Conservation (phyloP, 768 basidiomycete genomes). For the Cubamyces lactineus region DNA sequence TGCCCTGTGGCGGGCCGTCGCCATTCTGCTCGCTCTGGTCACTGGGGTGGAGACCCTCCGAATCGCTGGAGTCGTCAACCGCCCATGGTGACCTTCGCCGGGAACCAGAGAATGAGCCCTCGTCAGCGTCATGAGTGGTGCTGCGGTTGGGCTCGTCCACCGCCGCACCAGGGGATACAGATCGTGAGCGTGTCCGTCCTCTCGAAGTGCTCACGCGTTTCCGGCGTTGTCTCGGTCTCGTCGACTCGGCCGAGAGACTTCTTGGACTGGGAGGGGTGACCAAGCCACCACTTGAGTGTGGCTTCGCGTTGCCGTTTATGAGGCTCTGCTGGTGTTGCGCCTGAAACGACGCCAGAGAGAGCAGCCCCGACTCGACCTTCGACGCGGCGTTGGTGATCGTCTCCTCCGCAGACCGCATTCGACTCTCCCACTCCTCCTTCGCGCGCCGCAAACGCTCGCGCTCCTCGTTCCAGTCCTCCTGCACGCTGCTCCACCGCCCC, state of each 20-base stretch:
- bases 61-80: slow-evolving; percentile 33
- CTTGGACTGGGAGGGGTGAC: slow-evolving; percentile 80
- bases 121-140: slow-evolving; percentile 10
- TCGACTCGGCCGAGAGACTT: slow-evolving; percentile 67
- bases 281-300: slow-evolving; percentile 48
- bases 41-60: slow-evolving; percentile 26
- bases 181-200: slow-evolving; percentile 42
- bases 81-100: slow-evolving; percentile 33
- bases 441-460: slow-evolving; percentile 73
- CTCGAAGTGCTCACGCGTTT: slow-evolving; percentile 40
- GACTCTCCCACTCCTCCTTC: slow-evolving; percentile 80
- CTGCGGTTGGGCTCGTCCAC: slow-evolving; percentile 14
- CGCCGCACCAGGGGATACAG: slow-evolving; percentile 30
- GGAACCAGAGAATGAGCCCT: slow-evolving; percentile 13
- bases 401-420: slow-evolving; percentile 55
- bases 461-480: slow-evolving; percentile 84
- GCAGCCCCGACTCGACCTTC: slow-evolving; percentile 40
- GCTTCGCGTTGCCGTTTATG: slow-evolving; percentile 37
- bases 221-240: slow-evolving; percentile 30
- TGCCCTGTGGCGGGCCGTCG: slow-evolving; percentile 21
- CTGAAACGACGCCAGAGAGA: slow-evolving; percentile 34
- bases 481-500: slow-evolving; percentile 74
- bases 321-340: slow-evolving; percentile 40
- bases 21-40: slow-evolving; percentile 16
- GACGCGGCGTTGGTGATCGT: slow-evolving; percentile 51